Evolutionary conservation across 768 basidiomycete species (phyloP).

Genomic region (Dendrothele bispora): DNA sequence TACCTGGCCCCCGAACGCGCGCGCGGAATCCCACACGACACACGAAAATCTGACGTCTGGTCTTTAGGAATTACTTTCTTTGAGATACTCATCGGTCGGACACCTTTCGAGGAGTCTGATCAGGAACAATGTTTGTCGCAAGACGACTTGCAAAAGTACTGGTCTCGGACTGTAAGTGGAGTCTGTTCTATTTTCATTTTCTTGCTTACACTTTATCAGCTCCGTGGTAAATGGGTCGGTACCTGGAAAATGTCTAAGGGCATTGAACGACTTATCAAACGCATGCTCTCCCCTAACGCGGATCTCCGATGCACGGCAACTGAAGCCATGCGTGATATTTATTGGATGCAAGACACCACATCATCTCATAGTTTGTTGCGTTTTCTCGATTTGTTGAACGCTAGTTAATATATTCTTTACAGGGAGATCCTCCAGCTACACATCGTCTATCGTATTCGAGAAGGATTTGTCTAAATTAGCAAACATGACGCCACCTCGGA

Average conservation of each 20-base stretch:
- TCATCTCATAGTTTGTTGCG: constrained; percentile 42
- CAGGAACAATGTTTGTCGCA: constrained; percentile 76
- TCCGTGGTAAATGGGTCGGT: constrained; percentile 87
- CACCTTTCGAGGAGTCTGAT: constrained; percentile 85
- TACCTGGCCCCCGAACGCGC: constrained; percentile 94
- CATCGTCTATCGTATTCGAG: constrained; percentile 48
- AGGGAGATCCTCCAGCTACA: constrained; percentile 51
- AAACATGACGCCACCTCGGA: constrained; percentile 31
- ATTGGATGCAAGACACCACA: constrained; percentile 50
- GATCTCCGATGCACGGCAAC: constrained; percentile 72
- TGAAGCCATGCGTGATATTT: constrained; percentile 64
- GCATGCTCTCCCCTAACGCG: constrained; percentile 83
- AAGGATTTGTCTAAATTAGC: constrained; percentile 45
- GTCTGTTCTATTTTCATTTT: not conserved
- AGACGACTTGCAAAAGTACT: constrained; percentile 85
- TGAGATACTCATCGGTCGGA: constrained; percentile 89
- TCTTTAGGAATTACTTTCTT: constrained; percentile 90
- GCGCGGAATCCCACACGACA: constrained; percentile 86
- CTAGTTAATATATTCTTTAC: constrained; percentile 5
- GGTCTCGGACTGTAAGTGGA: constrained; percentile 69
- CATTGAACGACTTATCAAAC: constrained; percentile 65
- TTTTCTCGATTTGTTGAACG: not conserved
- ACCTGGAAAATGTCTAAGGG: constrained; percentile 67
- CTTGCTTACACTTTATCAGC: constrained; percentile 31
- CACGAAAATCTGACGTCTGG: constrained; percentile 88